Conservation (phyloP, 345 rosid genomes). For the Murraya koenigii region DNA sequence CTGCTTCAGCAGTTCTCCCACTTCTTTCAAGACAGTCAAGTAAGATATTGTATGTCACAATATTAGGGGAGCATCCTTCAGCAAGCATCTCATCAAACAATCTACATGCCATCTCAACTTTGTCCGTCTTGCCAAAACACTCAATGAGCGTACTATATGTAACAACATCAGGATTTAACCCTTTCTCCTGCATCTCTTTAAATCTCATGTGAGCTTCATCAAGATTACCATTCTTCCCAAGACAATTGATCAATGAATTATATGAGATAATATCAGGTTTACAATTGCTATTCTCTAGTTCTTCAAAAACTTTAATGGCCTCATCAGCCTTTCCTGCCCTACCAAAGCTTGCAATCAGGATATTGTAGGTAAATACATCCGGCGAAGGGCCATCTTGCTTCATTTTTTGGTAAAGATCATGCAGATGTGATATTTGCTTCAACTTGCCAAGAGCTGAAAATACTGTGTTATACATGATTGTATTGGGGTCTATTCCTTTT, state of each 20-base stretch:
- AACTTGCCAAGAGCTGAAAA: constrained; percentile 67
- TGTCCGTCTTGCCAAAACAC: constrained; percentile 89
- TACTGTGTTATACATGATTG: constrained; percentile 74
- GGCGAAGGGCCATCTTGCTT: constrained; percentile 67
- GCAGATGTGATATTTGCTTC: constrained; percentile 64
- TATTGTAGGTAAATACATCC: constrained; percentile 76
- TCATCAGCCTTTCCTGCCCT: constrained; percentile 69
- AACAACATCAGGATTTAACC: constrained; percentile 81
- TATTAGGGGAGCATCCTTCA: constrained; percentile 82
- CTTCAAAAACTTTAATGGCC: constrained; percentile 72
- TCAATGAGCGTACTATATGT: constrained; percentile 90
- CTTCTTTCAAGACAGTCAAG: constrained; percentile 83
- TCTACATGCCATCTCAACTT: constrained; percentile 80
- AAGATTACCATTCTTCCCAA: constrained; percentile 88
- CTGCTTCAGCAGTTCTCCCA: constrained; percentile 83
- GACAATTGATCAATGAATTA: constrained; percentile 83
- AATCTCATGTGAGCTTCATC: constrained; percentile 95
- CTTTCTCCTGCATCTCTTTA: constrained; percentile 89
- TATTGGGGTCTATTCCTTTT: constrained; percentile 63
- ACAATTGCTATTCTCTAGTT: constrained; percentile 69
- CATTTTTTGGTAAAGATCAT: constrained; percentile 79
- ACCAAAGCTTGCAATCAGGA: constrained; percentile 78
- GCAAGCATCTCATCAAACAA: constrained; percentile 80
- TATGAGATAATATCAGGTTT: constrained; percentile 78
- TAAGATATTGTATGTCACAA: constrained; percentile 83